Evolutionary conservation across 2,329 filamentous ascomycete genomes (phyloP), one percentile per base, ranked within the genome.

Genomic region (Paecilomyces sp.): DNA sequence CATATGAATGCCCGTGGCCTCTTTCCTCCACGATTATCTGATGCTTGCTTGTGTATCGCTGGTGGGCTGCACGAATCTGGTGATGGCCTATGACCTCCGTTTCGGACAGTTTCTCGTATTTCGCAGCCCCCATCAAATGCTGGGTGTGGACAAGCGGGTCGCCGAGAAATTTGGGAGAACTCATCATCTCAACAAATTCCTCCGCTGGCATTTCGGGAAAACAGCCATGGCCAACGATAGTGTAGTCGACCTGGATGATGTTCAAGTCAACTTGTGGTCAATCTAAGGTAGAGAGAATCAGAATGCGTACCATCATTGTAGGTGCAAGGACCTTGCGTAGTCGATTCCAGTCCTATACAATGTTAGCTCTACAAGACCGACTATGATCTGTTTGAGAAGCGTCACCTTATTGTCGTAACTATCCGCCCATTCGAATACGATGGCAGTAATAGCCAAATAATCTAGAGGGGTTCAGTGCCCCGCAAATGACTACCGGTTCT

Each of bases 21-120:
- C 84, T 84, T 70, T 82, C 76, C 53, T 74, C 73, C 34, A 85
- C 80, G 25, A 73, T 66, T 36, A 68, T 65, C 58, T 78, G 68
- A 53, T 72, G 76, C 25, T 69, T 73, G 65, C 83, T 82, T 1
- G 75, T 79, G 74, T 84, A 85, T 58, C 80, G 75, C 74, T 85
- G 83, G 69, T 86, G 83, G 11, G 83, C 82, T 50, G 84, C 83
- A 33, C 83, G 66, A 56, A 70, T 63, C 47, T 70, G 67, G 52
- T 70, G 68, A 60, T 65, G 64, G 24, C 66, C 67, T 34, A 65
- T 64, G 62, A 70, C 66, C 51, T 66, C 64, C 18, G 58, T 62
- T 36, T 68, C 67, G 12, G 62, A 64, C 15, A 66, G 60, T 52
- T 63, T 66, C 57, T 68, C 64, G 58, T 58, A 70, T 54, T 66